Base-by-base conservation (phyloP, 768 basidiomycete genomes). In the Trametes cingulata region DNA sequence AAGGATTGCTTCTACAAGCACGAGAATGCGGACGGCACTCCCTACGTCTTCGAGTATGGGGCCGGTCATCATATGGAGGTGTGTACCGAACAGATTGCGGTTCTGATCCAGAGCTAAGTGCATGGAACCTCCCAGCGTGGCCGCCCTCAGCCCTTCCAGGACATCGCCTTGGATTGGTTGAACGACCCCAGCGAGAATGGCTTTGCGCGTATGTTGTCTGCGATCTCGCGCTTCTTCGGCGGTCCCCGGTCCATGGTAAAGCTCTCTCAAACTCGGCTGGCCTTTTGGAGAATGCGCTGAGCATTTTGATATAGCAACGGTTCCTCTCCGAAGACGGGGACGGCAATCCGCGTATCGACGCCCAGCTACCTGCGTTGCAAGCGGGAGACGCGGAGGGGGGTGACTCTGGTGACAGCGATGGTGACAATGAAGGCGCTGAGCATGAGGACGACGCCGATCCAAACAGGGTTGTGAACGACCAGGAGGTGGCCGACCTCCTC, bases 1-100 rank as follows among this genome's bases (percentile, higher is more conserved):
- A 77, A 78, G 48, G 91, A 93, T 59, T 93, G 91, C 69, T 91
- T 93, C 70, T 93, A 91, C 68, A 80, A 84, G 65, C 91, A 93
- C 68, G 65, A 75, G 49, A 85, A 87, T 24, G 73, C 75, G 0
- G 90, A 92, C 64, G 91, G 90, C 12, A 82, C 87, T 9, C 76
- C 77, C 0, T 77, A 83, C 63, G 65, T 81, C 2, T 88, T 88
- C 66, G 65, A 69, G 39, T 73, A 82, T 41, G 89, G 88, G 14
- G 67, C 60, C 10, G 62, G 65, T 6, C 45, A 62, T 36, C 61
- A 63, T 33, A 65, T 65, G 39, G 51, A 51, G 52, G 68, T 67
- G 33, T 25, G 15, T 35, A 15, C 19, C n/a, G 46, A 36, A 17
- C 17, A 12, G 19, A 17, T 4, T 20, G n/a, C 41, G 15, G 35